Evolutionary conservation across 2,329 filamentous ascomycete genomes (phyloP), one percentile per base, ranked within the genome.

Genomic region (Aspergillus aculeatinus): DNA sequence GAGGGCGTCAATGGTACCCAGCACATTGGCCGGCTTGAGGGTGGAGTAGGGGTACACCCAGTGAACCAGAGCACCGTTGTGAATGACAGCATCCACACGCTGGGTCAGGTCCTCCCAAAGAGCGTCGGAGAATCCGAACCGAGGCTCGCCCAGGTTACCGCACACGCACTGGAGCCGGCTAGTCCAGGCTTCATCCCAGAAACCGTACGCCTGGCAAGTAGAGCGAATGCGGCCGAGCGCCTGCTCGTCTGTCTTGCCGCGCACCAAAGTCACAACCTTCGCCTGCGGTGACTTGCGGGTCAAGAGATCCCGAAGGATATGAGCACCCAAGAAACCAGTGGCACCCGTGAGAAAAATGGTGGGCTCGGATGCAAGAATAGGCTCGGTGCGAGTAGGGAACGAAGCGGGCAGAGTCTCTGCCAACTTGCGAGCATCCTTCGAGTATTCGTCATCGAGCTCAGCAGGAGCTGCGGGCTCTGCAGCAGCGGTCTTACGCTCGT

Each of bases 301-400:
- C 1, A 97, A 81, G 1, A 96, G 76, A 58, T 96, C 91, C 58
- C 84, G 84, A 33, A 96, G 79, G 11, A 97, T 80, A 70, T 92
- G 96, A 0, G 90, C 85, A 29, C 93, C 93, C 21, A 97, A 77
- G 80, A 97, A 97, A 2, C 93, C 93, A 5, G 93, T 97, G 4
- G 91, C 92, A 48, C 94, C 92, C 2, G 93, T 97, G 5, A 97
- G 78, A 74, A 97, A 90, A 11, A 95, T 82, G 0, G 88, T 92
- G 3, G 81, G 76, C 42, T 72, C 72, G 7, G 65, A 65, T 29
- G 71, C 63, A 14, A 76, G 70, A 35, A 80, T 68, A 47, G 64
- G 68, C 51, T 62, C 79, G 60, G 59, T 75, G 62, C 63, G 74
- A 1, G 64, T 59, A 33, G 72, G 69, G 66, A 79, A 81, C 14